These are phyloP conservation scores for Sonneratia alba DNA, from an alignment of 345 rosid species.

Conservation along the genomic window DNA sequence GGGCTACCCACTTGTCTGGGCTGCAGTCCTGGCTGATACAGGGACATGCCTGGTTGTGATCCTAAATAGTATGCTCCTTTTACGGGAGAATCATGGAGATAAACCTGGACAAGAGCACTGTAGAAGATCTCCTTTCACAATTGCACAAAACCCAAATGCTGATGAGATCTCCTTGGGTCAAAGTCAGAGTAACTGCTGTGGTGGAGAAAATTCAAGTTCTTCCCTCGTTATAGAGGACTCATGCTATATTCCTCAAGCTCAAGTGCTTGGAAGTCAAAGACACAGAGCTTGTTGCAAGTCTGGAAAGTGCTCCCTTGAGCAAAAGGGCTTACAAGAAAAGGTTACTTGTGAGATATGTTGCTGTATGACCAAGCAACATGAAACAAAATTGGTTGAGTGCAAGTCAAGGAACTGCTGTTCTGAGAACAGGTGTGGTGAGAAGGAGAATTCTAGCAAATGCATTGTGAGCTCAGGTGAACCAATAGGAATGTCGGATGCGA, in stretches of 20 bases:
- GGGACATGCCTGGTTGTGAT: conserved; percentile 87
- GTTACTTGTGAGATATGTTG: not conserved
- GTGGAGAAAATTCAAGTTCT: not conserved
- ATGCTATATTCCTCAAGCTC: not conserved
- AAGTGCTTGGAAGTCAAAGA: not conserved
- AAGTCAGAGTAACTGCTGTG: not conserved
- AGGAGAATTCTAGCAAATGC: not conserved
- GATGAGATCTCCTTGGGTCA: not conserved
- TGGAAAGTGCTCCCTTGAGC: not conserved
- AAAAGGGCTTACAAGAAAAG: not conserved
- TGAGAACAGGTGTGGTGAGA: not conserved
- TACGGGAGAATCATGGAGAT: conserved; percentile 23
- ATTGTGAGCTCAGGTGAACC: not conserved
- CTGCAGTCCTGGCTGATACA: conserved; percentile 78
- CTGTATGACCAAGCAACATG: not conserved
- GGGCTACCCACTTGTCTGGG: conserved; percentile 84
- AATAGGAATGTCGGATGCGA: not conserved
- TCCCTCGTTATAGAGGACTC: not conserved
- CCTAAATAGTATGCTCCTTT: conserved; percentile 70
- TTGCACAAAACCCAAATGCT: not conserved
- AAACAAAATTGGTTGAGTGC: not conserved
- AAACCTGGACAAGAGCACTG: conserved; percentile 11
- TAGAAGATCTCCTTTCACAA: not conserved
- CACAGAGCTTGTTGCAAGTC: not conserved
- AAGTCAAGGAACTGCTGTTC: not conserved